Evolutionary conservation across 2,329 filamentous ascomycete species (phyloP), one percentile per base, ranked within the genome.

Genomic region (Aspergillus pseudoglaucus): DNA sequence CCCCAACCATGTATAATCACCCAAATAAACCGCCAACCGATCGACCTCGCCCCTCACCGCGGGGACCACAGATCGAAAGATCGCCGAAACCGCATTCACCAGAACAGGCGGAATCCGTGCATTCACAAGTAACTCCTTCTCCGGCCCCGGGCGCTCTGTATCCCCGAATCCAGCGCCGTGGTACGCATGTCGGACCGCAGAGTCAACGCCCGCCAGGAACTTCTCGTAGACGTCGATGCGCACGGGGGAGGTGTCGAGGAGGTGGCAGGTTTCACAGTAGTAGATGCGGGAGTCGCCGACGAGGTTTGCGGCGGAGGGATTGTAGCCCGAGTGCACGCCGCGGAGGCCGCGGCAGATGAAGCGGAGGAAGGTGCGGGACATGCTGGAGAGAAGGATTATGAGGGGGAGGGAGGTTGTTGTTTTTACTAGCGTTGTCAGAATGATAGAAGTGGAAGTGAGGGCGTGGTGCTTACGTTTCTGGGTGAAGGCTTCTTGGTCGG

Each of bases 331-430:
- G 12, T 74, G 73, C 54, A 87, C 70, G 52, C 82, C 77, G 3
- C 71, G 66, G 18, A 90, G 73, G 25, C 83, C 80, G 37, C 82
- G 82, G 63, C 82, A 87, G 42, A 83, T 75, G 25, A 85, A 82
- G 22, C 81, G 81, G 18, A 94, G 74, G 53, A 91, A 85, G 17
- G 82, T 81, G 10, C 89, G 81, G 9, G 85, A 85, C 45, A 85
- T 82, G 25, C 86, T 90, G 59, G 83, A 86, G 25, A 94, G 77
- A 17, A 93, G 63, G 12, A 94, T 73, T 51, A 75, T 54, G 20
- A 75, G 63, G 42, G 72, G 61, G 7, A 73, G 64, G 6, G 71
- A 73, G 46, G 52, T 58, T 10, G 59, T 63, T 15, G 59, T 51
- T 66, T 69, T 70, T 30, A 68, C 64, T 68, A 17, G 14, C 46